Base-by-base conservation (phyloP, 1,284 basidiomycete genomes). In the Clitocybe nebularis region DNA sequence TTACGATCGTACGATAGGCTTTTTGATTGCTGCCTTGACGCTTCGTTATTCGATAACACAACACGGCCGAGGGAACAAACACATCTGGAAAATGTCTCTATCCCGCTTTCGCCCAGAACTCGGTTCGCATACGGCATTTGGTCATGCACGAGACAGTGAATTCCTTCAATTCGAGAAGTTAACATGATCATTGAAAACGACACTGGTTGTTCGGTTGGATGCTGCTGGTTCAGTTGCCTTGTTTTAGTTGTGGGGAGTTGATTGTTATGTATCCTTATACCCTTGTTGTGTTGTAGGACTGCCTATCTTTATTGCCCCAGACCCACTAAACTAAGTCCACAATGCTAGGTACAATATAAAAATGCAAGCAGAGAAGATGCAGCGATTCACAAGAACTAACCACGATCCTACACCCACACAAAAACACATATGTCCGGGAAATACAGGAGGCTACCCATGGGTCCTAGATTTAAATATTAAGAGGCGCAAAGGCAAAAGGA, bases 71-170 rank as follows among this genome's bases (percentile, higher is more conserved):
- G 77, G 77, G 33, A 60, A 73, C 57, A 71, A 64, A 37, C 72
- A 78, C 51, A 61, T 80, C 51, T 77, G 75, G 71, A 51, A 59
- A 35, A 68, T 64, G 47, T 63, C 77, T 11, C 62, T 81, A 37
- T 74, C 75, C 9, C 68, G 71, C 41, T 81, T 74, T 57, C 58
- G 51, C 14, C 65, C 68, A n/a, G 53, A 57, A n/a, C 4, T 53
- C 13, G 37, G 46, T 11, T 20, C 28, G 23, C 28, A 33, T 13
- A 35, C 36, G 2, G 28, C 24, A 25, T 23, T 28, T 6, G 45
- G 44, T 14, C 48, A 47, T 20, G 48, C 40, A 3, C 52, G 62
- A 8, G 50, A 53, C 17, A 64, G 62, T 49, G 64, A 67, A 39
- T 67, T 67, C 44, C 51, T 67, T 45, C 65, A 65, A 41, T 67